A percentile compares a stretch with the other conserved stretches of the same genome.
Conservation (phyloP, 2,329 filamentous ascomycete genomes). For the Stagonosporopsis chrysanthemi region DNA sequence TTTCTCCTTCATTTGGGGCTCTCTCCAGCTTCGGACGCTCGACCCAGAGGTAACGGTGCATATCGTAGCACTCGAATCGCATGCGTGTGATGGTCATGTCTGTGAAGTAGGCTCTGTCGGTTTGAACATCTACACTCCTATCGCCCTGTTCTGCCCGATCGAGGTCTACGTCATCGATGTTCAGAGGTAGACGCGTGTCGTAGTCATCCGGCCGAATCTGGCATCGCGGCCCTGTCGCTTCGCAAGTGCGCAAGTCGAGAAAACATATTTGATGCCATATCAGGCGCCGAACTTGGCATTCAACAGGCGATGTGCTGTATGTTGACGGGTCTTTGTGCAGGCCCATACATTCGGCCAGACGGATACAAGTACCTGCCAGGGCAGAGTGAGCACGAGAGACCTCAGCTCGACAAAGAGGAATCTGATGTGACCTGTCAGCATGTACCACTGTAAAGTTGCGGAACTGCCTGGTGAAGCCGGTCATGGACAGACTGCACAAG, state of each 20-base stretch:
- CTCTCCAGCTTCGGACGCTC: conserved; percentile 71
- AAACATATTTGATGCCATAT: conserved; percentile 83
- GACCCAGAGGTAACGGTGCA: conserved; percentile 74
- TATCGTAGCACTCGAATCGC: conserved; percentile 75
- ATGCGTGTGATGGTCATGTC: conserved; percentile 72
- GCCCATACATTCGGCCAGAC: conserved; percentile 80
- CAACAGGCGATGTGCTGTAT: conserved; percentile 71
- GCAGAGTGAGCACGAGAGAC: conserved; percentile 77
- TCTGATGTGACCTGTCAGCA: conserved; percentile 51
- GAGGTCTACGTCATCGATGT: conserved; percentile 73
- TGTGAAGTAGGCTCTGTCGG: conserved; percentile 66
- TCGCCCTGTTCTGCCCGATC: conserved; percentile 38
- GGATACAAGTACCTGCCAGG: conserved; percentile 73
- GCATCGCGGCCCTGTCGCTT: conserved; percentile 75
- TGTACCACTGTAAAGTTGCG: no score
- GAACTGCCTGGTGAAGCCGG: no score
- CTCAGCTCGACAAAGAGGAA: conserved; percentile 75
- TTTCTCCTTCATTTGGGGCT: conserved; percentile 30
- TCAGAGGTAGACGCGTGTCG: conserved; percentile 75
- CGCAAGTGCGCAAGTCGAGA: conserved; percentile 76
- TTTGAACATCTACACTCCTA: conserved; percentile 49
- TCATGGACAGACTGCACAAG: neutral
- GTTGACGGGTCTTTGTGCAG: conserved; percentile 73
- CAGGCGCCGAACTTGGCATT: conserved; percentile 74
- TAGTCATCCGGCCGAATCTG: conserved; percentile 77